Percentiles rank a stretch among this genome's conserved stretches.
Conservation (phyloP, 352 stramenopile species). For the Phytophthora ohioensis region DNA sequence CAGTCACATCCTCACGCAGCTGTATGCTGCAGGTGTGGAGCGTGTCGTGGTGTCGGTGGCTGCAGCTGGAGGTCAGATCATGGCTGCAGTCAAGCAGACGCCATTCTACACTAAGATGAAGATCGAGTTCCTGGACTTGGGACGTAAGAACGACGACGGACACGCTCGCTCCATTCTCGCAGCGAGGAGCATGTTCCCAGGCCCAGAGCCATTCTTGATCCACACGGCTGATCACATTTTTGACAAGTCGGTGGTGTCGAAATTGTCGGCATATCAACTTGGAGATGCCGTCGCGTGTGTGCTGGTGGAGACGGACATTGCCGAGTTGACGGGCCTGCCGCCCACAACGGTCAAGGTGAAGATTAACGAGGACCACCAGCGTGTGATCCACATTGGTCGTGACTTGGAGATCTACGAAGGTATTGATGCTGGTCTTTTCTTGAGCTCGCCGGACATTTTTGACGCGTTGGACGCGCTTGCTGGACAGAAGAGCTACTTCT, state of each 20-base stretch:
- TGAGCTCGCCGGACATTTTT: slow-evolving; percentile 78
- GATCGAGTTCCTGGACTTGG: slow-evolving; percentile 86
- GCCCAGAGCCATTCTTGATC: slow-evolving; percentile 76
- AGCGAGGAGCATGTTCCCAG: slow-evolving; percentile 69
- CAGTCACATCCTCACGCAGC: slow-evolving; percentile 79
- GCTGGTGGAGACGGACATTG: slow-evolving; percentile 77
- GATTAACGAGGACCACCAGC: slow-evolving; percentile 56
- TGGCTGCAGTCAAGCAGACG: slow-evolving; percentile 68
- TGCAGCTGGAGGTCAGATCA: slow-evolving; percentile 66
- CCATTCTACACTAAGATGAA: slow-evolving; percentile 80
- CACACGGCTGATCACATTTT: slow-evolving; percentile 90
- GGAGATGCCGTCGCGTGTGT: slow-evolving; percentile 71
- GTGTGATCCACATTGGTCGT: slow-evolving; percentile 68
- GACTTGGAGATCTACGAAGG: slow-evolving; percentile 65
- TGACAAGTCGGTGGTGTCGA: slow-evolving; percentile 81
- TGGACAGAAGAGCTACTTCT: slow-evolving; percentile 76
- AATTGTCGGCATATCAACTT: slow-evolving; percentile 66
- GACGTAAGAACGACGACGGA: slow-evolving; percentile 67
- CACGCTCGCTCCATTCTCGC: slow-evolving; percentile 79
- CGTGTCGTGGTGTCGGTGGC: slow-evolving; percentile 84
- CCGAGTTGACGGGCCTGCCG: slow-evolving; percentile 66
- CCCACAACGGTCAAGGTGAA: slow-evolving; percentile 72
- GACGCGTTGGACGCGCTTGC: slow-evolving; percentile 68
- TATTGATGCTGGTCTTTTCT: slow-evolving; percentile 77
- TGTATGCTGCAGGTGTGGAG: slow-evolving; percentile 77